Conservation (phyloP, 139 green algal genomes). For the Eudorina sp. region DNA sequence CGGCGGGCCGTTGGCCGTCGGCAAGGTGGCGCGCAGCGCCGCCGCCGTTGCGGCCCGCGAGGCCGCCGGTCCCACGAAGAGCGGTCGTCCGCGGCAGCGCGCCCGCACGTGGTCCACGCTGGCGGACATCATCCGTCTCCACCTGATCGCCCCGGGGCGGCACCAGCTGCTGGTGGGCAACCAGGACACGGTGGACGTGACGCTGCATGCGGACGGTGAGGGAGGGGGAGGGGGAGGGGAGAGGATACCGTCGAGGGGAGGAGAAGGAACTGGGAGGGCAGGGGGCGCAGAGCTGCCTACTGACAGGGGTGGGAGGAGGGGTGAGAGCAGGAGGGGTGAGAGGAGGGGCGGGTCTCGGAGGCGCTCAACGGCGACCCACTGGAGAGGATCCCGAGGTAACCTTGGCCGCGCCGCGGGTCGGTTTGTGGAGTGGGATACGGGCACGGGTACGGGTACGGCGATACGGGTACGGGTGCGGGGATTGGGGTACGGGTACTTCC, state of each 20-base stretch:
- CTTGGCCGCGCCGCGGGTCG: no score
- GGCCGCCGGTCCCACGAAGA: neutral
- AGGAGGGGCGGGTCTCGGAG: neutral
- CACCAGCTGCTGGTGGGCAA: conserved; percentile 37
- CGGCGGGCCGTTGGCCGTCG: neutral
- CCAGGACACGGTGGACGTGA: conserved; percentile 27
- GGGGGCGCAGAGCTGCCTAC: neutral
- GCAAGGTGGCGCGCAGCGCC: neutral
- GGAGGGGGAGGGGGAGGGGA: neutral
- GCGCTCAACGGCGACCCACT: neutral
- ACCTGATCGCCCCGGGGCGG: neutral
- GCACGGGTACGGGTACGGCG: no score
- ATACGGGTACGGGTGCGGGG: no score
- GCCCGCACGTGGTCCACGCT: conserved; percentile 1
- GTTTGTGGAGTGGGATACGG: no score
- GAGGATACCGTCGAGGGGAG: neutral
- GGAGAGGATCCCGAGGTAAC: neutral
- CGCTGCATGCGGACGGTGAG: conserved; percentile 4
- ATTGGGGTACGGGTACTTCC: no score
- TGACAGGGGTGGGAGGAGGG: neutral
- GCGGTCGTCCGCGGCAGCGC: conserved; percentile 22
- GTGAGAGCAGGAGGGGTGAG: neutral
- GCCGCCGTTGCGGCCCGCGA: conserved; percentile 9
- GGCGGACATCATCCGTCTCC: conserved; percentile 7
- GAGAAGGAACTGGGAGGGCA: neutral